Conservation (phyloP, 2,329 filamentous ascomycete genomes). For the Aspergillus sp. region DNA sequence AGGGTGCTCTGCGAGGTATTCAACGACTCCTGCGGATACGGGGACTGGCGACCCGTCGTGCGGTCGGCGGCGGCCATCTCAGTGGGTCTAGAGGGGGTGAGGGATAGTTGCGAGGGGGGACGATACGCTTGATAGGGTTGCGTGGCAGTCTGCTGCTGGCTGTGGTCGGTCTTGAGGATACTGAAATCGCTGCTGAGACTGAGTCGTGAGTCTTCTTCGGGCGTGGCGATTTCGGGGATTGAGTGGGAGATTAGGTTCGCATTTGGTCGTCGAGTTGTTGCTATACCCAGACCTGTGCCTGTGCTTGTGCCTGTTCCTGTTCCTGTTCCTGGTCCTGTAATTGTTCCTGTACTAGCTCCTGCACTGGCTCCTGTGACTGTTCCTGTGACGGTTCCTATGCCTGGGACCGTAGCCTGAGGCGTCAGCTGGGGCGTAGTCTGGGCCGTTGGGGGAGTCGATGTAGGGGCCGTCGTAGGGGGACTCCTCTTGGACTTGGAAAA, state of each 20-base stretch:
- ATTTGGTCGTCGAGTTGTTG: background rate
- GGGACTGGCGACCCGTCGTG: slow-evolving; percentile 6
- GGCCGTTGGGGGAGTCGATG: no score
- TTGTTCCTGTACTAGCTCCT: no score
- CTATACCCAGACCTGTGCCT: no score
- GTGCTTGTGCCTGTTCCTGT: no score
- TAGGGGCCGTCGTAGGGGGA: no score
- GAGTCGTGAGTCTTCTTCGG: background rate
- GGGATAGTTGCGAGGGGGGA: slow-evolving; percentile 14
- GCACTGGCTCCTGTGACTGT: no score
- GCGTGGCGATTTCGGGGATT: background rate
- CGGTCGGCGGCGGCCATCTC: no score
- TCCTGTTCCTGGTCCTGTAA: no score
- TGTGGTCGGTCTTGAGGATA: background rate
- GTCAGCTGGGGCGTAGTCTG: no score
- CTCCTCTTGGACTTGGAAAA: no score
- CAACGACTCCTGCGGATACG: slow-evolving; percentile 6
- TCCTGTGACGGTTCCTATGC: no score
- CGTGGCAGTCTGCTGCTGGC: background rate
- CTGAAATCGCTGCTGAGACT: background rate
- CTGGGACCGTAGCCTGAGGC: no score
- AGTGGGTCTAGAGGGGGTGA: slow-evolving; percentile 1
- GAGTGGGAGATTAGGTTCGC: background rate
- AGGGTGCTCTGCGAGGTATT: slow-evolving; percentile 17
- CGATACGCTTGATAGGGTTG: slow-evolving; percentile 11